Percentiles rank a stretch among this genome's conserved stretches.
Conservation (phyloP, 75 land plant genomes). For the Pseudotsuga menziesii region DNA sequence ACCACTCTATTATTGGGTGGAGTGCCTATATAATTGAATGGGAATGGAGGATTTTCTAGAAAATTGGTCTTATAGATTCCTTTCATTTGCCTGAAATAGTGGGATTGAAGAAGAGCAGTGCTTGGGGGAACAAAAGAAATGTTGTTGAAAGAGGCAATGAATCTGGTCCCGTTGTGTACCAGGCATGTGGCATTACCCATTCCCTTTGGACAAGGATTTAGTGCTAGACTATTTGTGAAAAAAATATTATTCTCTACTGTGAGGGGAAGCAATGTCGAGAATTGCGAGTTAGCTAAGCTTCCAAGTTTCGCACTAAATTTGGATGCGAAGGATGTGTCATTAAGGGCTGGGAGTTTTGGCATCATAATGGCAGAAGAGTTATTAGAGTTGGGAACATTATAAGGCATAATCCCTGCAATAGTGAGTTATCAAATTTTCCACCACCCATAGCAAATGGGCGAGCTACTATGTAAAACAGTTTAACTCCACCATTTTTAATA, state of each 20-base stretch:
- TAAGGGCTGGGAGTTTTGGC: constrained; percentile 35
- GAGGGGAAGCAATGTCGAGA: constrained; percentile 33
- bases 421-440: constrained; percentile 39
- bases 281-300: constrained; percentile 28
- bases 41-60: constrained; percentile 14
- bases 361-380: not conserved
- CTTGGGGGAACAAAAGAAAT: constrained; percentile 50
- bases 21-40: constrained; percentile 36
- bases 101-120: constrained; percentile 48
- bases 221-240: constrained; percentile 14
- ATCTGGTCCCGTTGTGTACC: constrained; percentile 42
- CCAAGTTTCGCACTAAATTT: constrained; percentile 16
- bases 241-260: constrained; percentile 30
- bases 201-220: not conserved
- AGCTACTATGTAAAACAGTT: constrained; percentile 29
- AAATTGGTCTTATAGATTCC: constrained; percentile 39
- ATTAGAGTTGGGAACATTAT: constrained; percentile 9
- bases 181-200: constrained; percentile 19
- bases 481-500: constrained; percentile 3
- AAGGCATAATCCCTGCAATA: constrained; percentile 22
- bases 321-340: constrained; percentile 24
- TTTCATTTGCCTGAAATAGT: constrained; percentile 27
- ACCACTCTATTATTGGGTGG: constrained; percentile 22
- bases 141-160: constrained; percentile 54
- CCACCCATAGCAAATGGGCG: constrained; percentile 21